Evolutionary conservation across 2,329 filamentous ascomycete genomes (phyloP).

Genomic region (Nectriaceae sp.): DNA sequence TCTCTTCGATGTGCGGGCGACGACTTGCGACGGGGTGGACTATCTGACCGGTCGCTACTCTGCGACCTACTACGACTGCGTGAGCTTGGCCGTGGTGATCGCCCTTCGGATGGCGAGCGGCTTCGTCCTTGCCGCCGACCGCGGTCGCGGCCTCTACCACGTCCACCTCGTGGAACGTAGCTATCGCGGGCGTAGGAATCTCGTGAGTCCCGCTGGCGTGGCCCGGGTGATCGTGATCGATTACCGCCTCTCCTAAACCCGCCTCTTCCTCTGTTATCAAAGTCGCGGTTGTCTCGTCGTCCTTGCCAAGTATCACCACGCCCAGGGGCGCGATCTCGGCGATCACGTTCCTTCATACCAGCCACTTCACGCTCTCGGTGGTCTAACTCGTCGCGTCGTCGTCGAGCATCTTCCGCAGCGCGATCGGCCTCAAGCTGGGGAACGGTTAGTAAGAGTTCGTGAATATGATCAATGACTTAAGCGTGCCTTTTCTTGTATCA

Average conservation of each 20-base stretch:
- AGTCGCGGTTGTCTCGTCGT: slow-evolving; percentile 54
- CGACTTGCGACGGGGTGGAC: slow-evolving; percentile 35
- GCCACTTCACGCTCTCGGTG: slow-evolving; percentile 72
- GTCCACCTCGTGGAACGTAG: slow-evolving; percentile 53
- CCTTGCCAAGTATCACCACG: slow-evolving; percentile 57
- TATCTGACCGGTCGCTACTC: slow-evolving; percentile 34
- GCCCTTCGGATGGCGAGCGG: slow-evolving; percentile 38
- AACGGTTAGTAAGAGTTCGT: slow-evolving; percentile 7
- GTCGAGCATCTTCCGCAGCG: slow-evolving; percentile 73
- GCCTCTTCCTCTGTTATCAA: slow-evolving; percentile 44
- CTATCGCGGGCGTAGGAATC: slow-evolving; percentile 52
- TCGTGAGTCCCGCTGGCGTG: slow-evolving; percentile 44
- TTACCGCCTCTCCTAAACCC: slow-evolving; percentile 46
- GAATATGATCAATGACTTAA: neutral
- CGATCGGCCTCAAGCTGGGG: slow-evolving; percentile 77
- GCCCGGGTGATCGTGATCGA: slow-evolving; percentile 51
- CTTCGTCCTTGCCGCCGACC: slow-evolving; percentile 32
- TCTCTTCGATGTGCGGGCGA: slow-evolving; percentile 35
- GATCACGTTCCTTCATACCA: slow-evolving; percentile 66
- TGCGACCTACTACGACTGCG: slow-evolving; percentile 34
- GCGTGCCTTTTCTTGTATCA: slow-evolving; percentile 88
- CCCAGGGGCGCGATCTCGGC: slow-evolving; percentile 53
- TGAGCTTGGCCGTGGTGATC: slow-evolving; percentile 35
- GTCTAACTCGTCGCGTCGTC: slow-evolving; percentile 70
- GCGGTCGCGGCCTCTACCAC: slow-evolving; percentile 42